Conservation (phyloP, 306 rosid genomes). For the Dalbergia cultrata region DNA sequence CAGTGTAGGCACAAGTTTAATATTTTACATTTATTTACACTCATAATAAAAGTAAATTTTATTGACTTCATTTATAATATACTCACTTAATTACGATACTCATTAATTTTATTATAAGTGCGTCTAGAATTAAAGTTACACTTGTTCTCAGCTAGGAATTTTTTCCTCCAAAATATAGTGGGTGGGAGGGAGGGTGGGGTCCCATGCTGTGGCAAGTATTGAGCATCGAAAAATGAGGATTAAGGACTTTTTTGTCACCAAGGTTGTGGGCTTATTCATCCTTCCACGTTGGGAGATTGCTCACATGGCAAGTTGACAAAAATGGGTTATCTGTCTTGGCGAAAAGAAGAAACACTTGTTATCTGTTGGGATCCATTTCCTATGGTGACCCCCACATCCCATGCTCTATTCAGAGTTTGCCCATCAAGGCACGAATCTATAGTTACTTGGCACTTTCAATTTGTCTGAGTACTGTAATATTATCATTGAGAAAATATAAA, state of each 20-base stretch:
- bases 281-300: constrained; percentile 39
- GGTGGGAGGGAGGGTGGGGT: constrained; percentile 43
- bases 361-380: constrained; percentile 40
- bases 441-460: not conserved
- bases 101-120: too few relatives aligned
- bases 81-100: too few relatives aligned
- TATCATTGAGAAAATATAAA: too few relatives aligned
- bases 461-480: not conserved
- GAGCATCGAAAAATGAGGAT: constrained; percentile 43
- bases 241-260: constrained; percentile 51
- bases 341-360: constrained; percentile 34
- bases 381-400: constrained; percentile 41
- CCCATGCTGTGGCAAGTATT: constrained; percentile 52
- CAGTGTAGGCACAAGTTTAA: too few relatives aligned
- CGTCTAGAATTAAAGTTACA: too few relatives aligned
- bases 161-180: constrained; percentile 8
- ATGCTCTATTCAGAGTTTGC: constrained; percentile 24
- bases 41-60: too few relatives aligned
- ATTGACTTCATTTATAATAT: too few relatives aligned
- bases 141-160: too few relatives aligned
- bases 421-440: constrained; percentile 22
- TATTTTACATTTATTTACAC: too few relatives aligned
- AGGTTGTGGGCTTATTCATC: constrained; percentile 36
- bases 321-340: constrained; percentile 38
- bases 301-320: constrained; percentile 59